Conservation (phyloP, 495 filamentous ascomycete species). For the Poronia punctata region DNA sequence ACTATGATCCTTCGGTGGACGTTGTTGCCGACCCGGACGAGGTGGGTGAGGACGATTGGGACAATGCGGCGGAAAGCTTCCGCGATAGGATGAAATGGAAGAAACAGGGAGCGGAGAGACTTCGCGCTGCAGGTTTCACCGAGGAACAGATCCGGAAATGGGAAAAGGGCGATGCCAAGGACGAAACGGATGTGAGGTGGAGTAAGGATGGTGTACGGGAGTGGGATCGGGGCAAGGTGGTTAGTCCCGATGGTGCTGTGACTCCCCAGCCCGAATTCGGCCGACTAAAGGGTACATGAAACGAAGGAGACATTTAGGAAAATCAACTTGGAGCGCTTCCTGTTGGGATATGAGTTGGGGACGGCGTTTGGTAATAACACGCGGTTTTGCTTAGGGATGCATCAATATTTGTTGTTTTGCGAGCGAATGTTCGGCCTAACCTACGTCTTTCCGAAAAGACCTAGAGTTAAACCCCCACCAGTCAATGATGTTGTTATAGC, state of each 20-base stretch:
- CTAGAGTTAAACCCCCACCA: no score
- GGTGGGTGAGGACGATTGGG: constrained; percentile 64
- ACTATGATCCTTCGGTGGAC: constrained; percentile 73
- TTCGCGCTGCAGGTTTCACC: constrained; percentile 72
- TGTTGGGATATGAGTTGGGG: no score
- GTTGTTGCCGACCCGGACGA: constrained; percentile 48
- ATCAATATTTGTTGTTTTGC: no score
- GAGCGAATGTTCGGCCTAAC: no score
- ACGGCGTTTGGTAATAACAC: no score
- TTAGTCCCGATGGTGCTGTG: constrained; percentile 32
- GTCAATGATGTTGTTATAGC: no score
- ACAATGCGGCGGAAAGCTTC: constrained; percentile 69
- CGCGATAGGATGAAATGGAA: constrained; percentile 81
- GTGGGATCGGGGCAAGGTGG: constrained; percentile 84
- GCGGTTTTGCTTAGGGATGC: no score
- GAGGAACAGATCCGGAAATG: constrained; percentile 70
- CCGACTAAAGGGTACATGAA: constrained; percentile 23
- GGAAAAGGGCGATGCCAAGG: constrained; percentile 60
- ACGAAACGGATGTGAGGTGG: constrained; percentile 73
- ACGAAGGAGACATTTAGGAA: background rate
- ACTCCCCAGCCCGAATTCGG: constrained; percentile 18
- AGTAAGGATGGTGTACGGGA: constrained; percentile 74
- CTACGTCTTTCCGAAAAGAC: no score
- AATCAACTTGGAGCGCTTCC: no score
- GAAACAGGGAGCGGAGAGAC: constrained; percentile 65